Conservation (phyloP, 2,329 filamentous ascomycete genomes). For the Scorias spongiosa region DNA sequence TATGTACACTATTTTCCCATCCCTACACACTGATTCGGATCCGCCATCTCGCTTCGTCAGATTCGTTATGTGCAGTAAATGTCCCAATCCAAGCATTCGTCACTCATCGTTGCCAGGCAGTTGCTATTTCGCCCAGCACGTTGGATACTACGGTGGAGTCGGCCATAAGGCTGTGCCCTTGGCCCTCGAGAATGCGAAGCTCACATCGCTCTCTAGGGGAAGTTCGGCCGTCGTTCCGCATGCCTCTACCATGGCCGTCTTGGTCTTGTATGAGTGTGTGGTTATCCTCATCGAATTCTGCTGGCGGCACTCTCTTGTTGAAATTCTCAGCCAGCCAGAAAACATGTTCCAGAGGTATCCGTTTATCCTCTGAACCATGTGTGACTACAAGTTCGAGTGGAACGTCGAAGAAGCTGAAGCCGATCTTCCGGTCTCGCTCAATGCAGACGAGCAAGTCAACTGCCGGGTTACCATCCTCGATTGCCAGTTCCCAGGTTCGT, state of each 20-base stretch:
- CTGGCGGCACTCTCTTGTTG: conserved; percentile 23
- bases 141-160: conserved; percentile 81
- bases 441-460: conserved; percentile 80
- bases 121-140: conserved; percentile 76
- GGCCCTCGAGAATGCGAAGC: conserved; percentile 71
- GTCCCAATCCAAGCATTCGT: too few relatives aligned
- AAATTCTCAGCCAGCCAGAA: conserved; percentile 84
- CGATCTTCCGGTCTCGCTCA: conserved; percentile 73
- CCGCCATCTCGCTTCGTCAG: too few relatives aligned
- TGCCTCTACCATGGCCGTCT: background rate
- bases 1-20: too few relatives aligned
- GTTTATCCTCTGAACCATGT: conserved; percentile 71
- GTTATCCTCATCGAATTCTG: background rate
- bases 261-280: background rate
- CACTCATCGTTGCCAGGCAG: conserved; percentile 5
- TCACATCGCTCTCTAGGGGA: conserved; percentile 50
- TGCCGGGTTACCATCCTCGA: conserved; percentile 76
- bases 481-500: conserved; percentile 81
- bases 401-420: conserved; percentile 89
- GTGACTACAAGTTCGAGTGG: conserved; percentile 83
- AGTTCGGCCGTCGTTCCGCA: background rate
- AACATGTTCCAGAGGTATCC: conserved; percentile 85
- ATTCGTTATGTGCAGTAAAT: too few relatives aligned
- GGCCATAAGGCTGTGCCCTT: conserved; percentile 87
- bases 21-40: too few relatives aligned